Evolutionary conservation across 2,329 filamentous ascomycete genomes (phyloP).

Genomic region (Alternaria sp.): DNA sequence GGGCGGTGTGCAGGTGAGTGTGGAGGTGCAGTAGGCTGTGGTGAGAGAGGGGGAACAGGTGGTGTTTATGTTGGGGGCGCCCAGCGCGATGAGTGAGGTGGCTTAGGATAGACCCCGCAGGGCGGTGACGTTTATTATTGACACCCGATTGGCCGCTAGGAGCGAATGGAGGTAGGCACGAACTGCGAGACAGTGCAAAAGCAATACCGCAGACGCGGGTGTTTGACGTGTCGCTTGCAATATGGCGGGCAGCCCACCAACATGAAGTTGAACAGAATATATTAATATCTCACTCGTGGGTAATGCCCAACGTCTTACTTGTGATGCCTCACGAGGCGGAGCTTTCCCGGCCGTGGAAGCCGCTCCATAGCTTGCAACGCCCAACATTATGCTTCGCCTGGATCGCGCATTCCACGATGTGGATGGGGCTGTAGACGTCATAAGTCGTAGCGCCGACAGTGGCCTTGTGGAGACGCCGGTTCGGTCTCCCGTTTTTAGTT

Average conservation of each 20-base stretch:
- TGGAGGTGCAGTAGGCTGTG: slow-evolving; percentile 22
- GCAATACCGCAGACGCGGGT: slow-evolving; percentile 21
- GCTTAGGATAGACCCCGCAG: slow-evolving; percentile 27
- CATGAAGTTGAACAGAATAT: slow-evolving; percentile 1
- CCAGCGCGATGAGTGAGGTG: slow-evolving; percentile 29
- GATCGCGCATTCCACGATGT: slow-evolving; percentile 12
- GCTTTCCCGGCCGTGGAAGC: slow-evolving; percentile 39
- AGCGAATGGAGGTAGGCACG: slow-evolving; percentile 10
- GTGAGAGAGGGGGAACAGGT: slow-evolving; percentile 18
- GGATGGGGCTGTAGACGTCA: not conserved
- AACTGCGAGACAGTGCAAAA: slow-evolving; percentile 21
- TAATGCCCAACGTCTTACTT: slow-evolving; percentile 5
- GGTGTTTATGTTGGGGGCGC: slow-evolving; percentile 30
- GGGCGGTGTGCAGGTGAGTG: slow-evolving; percentile 32
- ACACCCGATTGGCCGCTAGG: slow-evolving; percentile 34
- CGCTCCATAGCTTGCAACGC: slow-evolving; percentile 2
- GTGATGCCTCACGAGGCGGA: not conserved
- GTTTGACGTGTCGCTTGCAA: slow-evolving; percentile 1
- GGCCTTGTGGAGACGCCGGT: slow-evolving; percentile 10
- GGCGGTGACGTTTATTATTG: slow-evolving; percentile 38
- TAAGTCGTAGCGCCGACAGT: slow-evolving; percentile 32
- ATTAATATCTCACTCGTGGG: slow-evolving; percentile 35
- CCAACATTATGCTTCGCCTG: slow-evolving; percentile 13
- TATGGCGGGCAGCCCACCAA: not conserved
- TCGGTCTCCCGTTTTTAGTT: slow-evolving; percentile 30